Evolutionary conservation across 164 flowering plant species (phyloP).

Genomic region (Litsea cubeba): DNA sequence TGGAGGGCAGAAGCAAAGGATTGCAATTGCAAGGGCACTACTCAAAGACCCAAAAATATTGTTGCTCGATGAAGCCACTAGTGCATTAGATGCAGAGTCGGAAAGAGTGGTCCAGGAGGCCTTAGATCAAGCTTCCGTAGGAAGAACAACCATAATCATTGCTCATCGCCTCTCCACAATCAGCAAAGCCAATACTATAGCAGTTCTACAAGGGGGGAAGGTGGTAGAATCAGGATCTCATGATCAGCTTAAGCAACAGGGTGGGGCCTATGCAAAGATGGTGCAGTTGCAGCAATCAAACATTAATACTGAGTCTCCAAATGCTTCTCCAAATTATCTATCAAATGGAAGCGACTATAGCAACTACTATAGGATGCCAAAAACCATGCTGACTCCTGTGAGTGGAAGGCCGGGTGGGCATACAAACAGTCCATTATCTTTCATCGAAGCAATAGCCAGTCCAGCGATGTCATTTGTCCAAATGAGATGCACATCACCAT

Average conservation of each 20-base stretch:
- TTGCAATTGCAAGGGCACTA: constrained; percentile 55
- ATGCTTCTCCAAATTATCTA: neutral
- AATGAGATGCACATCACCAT: neutral
- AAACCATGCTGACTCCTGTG: neutral
- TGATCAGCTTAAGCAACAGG: constrained; percentile 32
- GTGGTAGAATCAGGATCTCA: constrained; percentile 45
- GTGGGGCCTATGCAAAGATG: constrained; percentile 26
- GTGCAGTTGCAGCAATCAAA: constrained; percentile 27
- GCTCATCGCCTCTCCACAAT: constrained; percentile 53
- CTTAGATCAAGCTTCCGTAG: constrained; percentile 32
- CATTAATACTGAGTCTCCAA: neutral
- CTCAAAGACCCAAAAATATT: constrained; percentile 42
- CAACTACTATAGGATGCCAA: neutral
- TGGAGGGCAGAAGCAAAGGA: constrained; percentile 59
- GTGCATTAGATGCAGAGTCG: constrained; percentile 48
- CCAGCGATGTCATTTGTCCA: constrained; percentile 5
- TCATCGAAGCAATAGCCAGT: neutral
- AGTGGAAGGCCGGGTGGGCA: neutral
- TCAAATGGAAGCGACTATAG: neutral
- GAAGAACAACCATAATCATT: constrained; percentile 44
- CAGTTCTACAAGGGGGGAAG: constrained; percentile 37
- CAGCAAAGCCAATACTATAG: constrained; percentile 32
- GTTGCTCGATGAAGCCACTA: constrained; percentile 57
- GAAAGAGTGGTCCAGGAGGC: constrained; percentile 48
- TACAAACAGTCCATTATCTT: neutral